Evolutionary conservation across 495 filamentous ascomycete species (phyloP), one percentile per base, ranked within the genome.

Genomic region (Cercophora samala): DNA sequence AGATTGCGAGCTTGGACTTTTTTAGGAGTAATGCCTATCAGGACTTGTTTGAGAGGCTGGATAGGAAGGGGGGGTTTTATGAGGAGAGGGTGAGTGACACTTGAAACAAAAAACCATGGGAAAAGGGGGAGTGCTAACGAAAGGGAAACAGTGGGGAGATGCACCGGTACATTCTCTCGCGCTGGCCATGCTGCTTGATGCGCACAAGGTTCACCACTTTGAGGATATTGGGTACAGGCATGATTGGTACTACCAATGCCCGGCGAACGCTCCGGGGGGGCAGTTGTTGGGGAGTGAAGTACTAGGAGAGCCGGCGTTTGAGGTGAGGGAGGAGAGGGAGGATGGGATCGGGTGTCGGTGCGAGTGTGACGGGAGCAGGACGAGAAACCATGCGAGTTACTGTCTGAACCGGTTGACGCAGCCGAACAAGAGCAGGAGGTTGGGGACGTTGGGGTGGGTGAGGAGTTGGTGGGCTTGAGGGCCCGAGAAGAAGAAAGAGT

Each of bases 1-100:
- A 86, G 70, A 85, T 86, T 65, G 84, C 79, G 62, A 76, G 81
- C 64, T 72, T 86, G 17, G 82, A 83, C 60, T 85, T 86, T 65
- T 86, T 84, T 70, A 77, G 84, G 18, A 69, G 78, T 18, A 64
- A 75, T 22, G 77, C 73, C 25, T 86, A 86, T 67, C 80, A 80
- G 58, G 74, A 80, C n/a, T 76, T 84, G 21, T 86, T 80, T 65
- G 60, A 75, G 15, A 77, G 79, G 37, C 74, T 86, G 11, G 84
- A 86, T 29, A 60, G 70, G 32, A 69, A 74, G 1, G 83, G 84
- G 3, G 84, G 84, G 9, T 86, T 85, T 65, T 86, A 84, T 71
- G 79, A 79, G 63, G 84, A 86, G 74, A 74, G 84, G 64, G 79
- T 80, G 69, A 63, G 75, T 66, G 46, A 64, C 42, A 11, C 37